Evolutionary conservation across 164 flowering plant genomes (phyloP), one percentile per base, ranked within the genome.

Genomic region (Piper longum): DNA sequence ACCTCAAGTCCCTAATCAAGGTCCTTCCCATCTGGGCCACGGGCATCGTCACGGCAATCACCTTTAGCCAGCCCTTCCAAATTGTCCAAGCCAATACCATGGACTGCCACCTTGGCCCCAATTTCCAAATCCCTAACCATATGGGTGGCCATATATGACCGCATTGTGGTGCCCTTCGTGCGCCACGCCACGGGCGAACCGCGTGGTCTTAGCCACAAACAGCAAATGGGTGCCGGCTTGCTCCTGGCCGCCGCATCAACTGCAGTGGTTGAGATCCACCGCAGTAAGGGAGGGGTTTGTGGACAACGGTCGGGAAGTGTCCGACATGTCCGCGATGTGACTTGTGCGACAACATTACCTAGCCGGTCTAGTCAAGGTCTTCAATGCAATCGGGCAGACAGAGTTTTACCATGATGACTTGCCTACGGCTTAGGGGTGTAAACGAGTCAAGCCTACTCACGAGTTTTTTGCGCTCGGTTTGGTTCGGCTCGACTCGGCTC

Each of bases 241-340:
- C 45, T 78, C 1, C 12, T 77, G 7, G 66, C 75, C 13, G 69
- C 69, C 67, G 70, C 69, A 14, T 65, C 72, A 4, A 41, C 73
- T 0, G 82, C 81, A 2, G 18, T 59, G 2, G 73, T 76, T 2
- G 92, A 86, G 73, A 48, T 26, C 2, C 36, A 67, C 52, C 17
- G 89, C 96, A 4, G 77, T 69, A 4, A n/a, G 39, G 17, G 64
- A 79, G 66, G 84, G 85, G 5, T 43, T 80, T 1, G 4, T 18
- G 3, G 69, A 77, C 5, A 41, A 66, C 2, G 66, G 74, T 0
- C 2, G 36, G 0, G 74, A 64, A 4, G 55, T 72, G n/a, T 70
- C 76, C 78, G 81, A 60, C 44, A 86, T 91, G 88, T 84, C 98
- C 2, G 98, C 98, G 0, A 57, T 87, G 79, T 88, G 92, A 95